Percentiles rank a stretch among this genome's conserved stretches.
Conservation (phyloP, 2,329 filamentous ascomycete species). For the Malbranchea cinnamomea region DNA sequence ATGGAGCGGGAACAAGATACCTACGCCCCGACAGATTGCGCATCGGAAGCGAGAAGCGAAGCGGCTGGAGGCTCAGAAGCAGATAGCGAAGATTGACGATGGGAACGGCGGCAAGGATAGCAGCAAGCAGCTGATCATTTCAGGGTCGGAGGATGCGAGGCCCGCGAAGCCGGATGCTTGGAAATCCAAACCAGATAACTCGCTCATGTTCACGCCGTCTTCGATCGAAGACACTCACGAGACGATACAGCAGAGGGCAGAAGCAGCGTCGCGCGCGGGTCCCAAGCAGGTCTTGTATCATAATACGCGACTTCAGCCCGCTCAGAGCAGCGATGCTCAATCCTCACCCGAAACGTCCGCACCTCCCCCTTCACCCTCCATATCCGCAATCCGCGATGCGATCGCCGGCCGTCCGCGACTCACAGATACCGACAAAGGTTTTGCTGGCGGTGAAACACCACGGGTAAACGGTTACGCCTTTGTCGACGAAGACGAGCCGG, state of each 20-base stretch:
- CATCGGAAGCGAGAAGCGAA: slow-evolving; percentile 44
- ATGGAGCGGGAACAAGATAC: slow-evolving; percentile 74
- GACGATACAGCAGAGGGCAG: slow-evolving; percentile 53
- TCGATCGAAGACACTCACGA: slow-evolving; percentile 37
- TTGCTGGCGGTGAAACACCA: slow-evolving; percentile 61
- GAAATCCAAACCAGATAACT: slow-evolving; percentile 60
- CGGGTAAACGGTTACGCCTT: slow-evolving; percentile 88
- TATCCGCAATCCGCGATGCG: slow-evolving; percentile 71
- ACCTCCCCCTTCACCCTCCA: slow-evolving; percentile 60
- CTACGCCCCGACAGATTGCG: slow-evolving; percentile 45
- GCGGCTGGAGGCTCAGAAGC: slow-evolving; percentile 50
- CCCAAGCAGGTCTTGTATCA: slow-evolving; percentile 66
- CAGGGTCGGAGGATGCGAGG: slow-evolving; percentile 42
- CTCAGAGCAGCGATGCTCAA: slow-evolving; percentile 23
- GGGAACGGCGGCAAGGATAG: slow-evolving; percentile 44
- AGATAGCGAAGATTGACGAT: too few relatives aligned
- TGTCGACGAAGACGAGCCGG: slow-evolving; percentile 58
- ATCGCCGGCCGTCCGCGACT: slow-evolving; percentile 57
- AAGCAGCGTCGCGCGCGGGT: slow-evolving; percentile 55
- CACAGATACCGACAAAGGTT: slow-evolving; percentile 45
- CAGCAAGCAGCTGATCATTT: slow-evolving; percentile 34
- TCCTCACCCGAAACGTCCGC: slow-evolving; percentile 13
- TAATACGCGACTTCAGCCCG: slow-evolving; percentile 62
- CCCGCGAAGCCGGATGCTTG: slow-evolving; percentile 66
- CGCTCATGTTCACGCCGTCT: slow-evolving; percentile 60